Conservation (phyloP, 75 land plant species). For the Cunninghamia lanceolata region DNA sequence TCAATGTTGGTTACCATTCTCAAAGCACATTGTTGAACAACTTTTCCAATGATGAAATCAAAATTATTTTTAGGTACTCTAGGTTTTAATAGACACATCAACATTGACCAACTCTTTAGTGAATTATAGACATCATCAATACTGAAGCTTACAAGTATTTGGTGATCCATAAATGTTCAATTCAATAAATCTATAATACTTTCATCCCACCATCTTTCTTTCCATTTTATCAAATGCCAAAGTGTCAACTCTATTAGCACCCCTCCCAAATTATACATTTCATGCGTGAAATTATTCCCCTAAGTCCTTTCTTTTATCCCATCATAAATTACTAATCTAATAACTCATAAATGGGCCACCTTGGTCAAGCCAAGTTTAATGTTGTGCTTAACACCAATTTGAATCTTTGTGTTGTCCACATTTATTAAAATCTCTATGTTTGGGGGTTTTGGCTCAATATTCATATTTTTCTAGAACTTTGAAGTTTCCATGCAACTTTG, state of each 20-base stretch:
- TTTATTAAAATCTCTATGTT: too few relatives aligned
- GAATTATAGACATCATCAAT: slow-evolving; percentile 44
- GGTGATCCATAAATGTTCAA: slow-evolving; percentile 32
- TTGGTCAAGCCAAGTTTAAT: too few relatives aligned
- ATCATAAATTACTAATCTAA: slow-evolving; percentile 87
- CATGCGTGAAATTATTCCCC: too few relatives aligned
- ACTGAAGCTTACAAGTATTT: slow-evolving; percentile 12
- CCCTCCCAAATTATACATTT: too few relatives aligned
- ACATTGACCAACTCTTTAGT: slow-evolving; percentile 40
- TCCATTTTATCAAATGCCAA: slow-evolving; percentile 77
- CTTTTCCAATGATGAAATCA: neutral
- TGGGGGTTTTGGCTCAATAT: too few relatives aligned
- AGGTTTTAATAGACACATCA: slow-evolving; percentile 48
- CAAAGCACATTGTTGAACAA: neutral
- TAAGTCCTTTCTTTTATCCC: too few relatives aligned
- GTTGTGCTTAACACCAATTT: too few relatives aligned
- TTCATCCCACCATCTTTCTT: slow-evolving; percentile 85
- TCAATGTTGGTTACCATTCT: neutral
- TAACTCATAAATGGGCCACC: too few relatives aligned
- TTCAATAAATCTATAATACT: slow-evolving; percentile 24
- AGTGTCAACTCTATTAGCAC: slow-evolving; percentile 53
- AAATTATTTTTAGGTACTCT: slow-evolving; percentile 68
- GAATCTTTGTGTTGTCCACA: too few relatives aligned
- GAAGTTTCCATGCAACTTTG: too few relatives aligned
- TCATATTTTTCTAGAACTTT: too few relatives aligned